A percentile compares a stretch with the other conserved stretches of the same genome.
These are phyloP conservation scores for Trichaptum fuscoviolaceum DNA, from an alignment of 768 basidiomycete genomes.

Conservation along the genomic window DNA sequence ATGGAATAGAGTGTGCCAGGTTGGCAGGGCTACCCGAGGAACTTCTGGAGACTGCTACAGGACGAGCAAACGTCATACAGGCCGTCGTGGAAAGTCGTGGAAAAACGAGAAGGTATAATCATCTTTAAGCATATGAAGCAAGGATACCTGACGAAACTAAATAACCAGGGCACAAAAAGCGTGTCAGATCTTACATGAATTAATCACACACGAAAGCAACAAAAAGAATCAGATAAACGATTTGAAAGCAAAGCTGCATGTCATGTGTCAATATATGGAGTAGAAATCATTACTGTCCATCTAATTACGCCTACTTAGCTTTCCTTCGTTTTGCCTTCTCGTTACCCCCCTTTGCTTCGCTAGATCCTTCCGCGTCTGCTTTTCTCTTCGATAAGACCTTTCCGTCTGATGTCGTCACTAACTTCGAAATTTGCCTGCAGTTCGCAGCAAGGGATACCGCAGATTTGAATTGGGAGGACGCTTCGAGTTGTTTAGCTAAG, in stretches of 20 bases:
- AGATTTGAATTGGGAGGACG: slow-evolving; percentile 55
- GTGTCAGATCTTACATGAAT: not conserved
- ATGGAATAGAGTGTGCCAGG: slow-evolving; percentile 89
- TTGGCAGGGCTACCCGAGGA: slow-evolving; percentile 76
- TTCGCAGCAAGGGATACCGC: slow-evolving; percentile 56
- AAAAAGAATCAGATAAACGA: not conserved
- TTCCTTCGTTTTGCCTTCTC: slow-evolving; percentile 24
- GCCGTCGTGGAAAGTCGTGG: slow-evolving; percentile 41
- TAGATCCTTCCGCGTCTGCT: slow-evolving; percentile 6
- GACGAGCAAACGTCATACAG: slow-evolving; percentile 50
- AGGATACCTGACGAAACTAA: not conserved
- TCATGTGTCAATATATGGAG: not conserved
- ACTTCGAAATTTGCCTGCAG: slow-evolving; percentile 55
- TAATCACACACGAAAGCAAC: not conserved
- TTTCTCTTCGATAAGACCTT: slow-evolving; percentile 14
- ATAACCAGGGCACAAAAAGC: not conserved
- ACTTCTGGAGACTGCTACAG: slow-evolving; percentile 57
- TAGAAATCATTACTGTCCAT: not conserved
- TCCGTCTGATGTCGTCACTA: slow-evolving; percentile 3
- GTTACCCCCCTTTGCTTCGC: slow-evolving; percentile 15
- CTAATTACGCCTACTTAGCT: slow-evolving; percentile 5
- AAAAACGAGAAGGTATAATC: slow-evolving; percentile 42
- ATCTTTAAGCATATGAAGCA: not conserved
- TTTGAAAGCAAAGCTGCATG: not conserved
- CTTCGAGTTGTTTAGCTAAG: slow-evolving; percentile 41